These are phyloP conservation scores for Penicillium malachiteum DNA, from an alignment of 495 filamentous ascomycete genomes.

Conservation along the genomic window DNA sequence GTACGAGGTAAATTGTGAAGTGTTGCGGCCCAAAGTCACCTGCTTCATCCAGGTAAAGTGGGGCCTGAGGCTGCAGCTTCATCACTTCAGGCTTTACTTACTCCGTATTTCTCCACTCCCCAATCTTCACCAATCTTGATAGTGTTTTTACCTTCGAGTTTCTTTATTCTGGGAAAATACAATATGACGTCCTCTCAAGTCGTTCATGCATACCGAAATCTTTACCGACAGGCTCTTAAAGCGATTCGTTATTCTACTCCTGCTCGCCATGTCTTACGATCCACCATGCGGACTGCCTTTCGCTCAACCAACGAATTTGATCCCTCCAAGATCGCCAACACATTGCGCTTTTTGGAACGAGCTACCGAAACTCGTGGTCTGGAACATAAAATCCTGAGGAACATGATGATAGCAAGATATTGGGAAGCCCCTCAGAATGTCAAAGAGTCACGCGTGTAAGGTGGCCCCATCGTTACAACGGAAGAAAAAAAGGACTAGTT, in stretches of 20 bases:
- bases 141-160: neutral
- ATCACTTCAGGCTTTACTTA: neutral
- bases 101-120: neutral
- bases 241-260: constrained; percentile 82
- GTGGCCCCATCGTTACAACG: constrained; percentile 13
- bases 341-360: constrained; percentile 70
- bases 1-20: neutral
- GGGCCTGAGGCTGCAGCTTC: constrained; percentile 20
- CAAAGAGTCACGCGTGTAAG: constrained; percentile 36
- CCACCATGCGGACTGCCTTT: constrained; percentile 69
- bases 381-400: constrained; percentile 81
- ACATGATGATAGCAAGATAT: constrained; percentile 61
- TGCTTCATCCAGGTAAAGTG: constrained; percentile 18
- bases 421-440: constrained; percentile 50
- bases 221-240: constrained; percentile 71
- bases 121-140: neutral
- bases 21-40: constrained; percentile 32
- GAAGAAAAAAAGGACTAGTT: neutral
- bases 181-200: constrained; percentile 28
- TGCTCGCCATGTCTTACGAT: constrained; percentile 62
- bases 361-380: constrained; percentile 65
- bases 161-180: neutral
- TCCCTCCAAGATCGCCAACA: constrained; percentile 62
- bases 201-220: constrained; percentile 72
- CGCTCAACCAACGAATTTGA: constrained; percentile 60